phyloP scores from a whole-genome alignment of 75 land plant genomes.

The Cupressus sempervirens region DNA sequence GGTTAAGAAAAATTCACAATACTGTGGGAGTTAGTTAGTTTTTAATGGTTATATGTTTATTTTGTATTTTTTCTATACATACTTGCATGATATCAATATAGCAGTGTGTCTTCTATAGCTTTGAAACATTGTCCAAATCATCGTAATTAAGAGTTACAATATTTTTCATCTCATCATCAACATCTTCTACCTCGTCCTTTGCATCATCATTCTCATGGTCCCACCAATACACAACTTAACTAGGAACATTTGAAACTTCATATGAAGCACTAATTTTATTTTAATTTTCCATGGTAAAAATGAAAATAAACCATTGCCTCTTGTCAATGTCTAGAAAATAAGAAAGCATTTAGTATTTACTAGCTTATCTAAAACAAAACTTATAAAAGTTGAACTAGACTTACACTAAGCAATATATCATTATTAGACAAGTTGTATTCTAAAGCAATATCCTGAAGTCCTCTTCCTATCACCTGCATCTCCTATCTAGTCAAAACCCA shows the following conservation, averaged over 20 bases:
- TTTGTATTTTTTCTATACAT: background rate
- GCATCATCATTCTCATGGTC: conserved; percentile 50
- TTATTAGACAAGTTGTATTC: conserved; percentile 87
- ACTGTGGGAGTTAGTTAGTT: too few relatives aligned
- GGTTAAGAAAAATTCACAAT: too few relatives aligned
- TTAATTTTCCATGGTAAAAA: background rate
- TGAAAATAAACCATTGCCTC: background rate
- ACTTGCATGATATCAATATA: conserved; percentile 76
- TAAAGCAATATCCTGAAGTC: too few relatives aligned
- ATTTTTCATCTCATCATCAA: conserved; percentile 72
- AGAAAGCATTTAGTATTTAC: background rate
- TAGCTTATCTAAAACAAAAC: background rate
- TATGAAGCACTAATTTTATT: too few relatives aligned
- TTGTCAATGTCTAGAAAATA: background rate
- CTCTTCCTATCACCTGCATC: too few relatives aligned
- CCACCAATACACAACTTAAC: too few relatives aligned
- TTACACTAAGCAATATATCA: conserved; percentile 47
- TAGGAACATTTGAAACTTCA: too few relatives aligned
- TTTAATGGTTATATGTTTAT: too few relatives aligned
- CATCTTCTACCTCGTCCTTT: conserved; percentile 58
- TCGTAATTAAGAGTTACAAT: conserved; percentile 74
- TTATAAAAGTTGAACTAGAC: conserved; percentile 6
- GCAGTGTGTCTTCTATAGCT: conserved; percentile 80
- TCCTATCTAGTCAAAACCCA: too few relatives aligned
- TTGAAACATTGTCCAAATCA: conserved; percentile 88